Percentiles rank a stretch among this genome's conserved stretches.
These are phyloP conservation scores for Mycena kentingensis DNA, from an alignment of 768 basidiomycete genomes.

Conservation along the genomic window DNA sequence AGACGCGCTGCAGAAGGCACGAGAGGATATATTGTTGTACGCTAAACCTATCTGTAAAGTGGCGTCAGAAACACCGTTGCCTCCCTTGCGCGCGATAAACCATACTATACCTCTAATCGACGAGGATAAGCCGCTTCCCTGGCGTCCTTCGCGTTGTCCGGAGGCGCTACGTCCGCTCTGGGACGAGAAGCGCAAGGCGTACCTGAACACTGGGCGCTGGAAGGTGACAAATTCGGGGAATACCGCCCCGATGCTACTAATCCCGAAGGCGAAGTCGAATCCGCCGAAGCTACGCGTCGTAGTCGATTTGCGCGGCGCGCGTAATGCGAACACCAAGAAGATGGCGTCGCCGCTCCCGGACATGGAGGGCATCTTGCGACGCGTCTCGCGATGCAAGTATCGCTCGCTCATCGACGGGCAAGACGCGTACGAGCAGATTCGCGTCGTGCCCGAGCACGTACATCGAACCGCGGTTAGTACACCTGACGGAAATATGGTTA, in stretches of 20 bases:
- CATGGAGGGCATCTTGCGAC: conserved; percentile 27
- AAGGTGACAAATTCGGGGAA: conserved; percentile 27
- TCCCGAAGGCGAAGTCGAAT: conserved; percentile 32
- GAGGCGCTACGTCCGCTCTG: conserved; percentile 30
- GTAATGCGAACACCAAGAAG: conserved; percentile 34
- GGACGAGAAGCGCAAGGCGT: conserved; percentile 32
- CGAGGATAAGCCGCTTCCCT: conserved; percentile 28
- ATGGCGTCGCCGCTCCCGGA: conserved; percentile 30
- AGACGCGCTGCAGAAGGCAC: background rate
- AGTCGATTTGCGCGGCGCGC: conserved; percentile 20
- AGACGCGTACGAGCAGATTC: conserved; percentile 36
- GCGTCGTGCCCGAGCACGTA: conserved; percentile 27
- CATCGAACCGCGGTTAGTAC: conserved; percentile 24
- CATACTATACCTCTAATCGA: conserved; percentile 36
- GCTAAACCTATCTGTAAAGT: background rate
- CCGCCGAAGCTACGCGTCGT: background rate
- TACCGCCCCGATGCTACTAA: conserved; percentile 36
- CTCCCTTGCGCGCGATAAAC: conserved; percentile 27
- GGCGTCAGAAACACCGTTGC: background rate
- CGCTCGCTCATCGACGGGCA: conserved; percentile 31
- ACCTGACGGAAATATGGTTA: conserved; percentile 33
- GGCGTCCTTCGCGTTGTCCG: conserved; percentile 35
- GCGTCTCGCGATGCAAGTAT: conserved; percentile 20
- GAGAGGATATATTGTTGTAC: conserved; percentile 13
- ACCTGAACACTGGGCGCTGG: conserved; percentile 35